Evolutionary conservation across 2,329 filamentous ascomycete species (phyloP).

Genomic region (Diaporthe citri): DNA sequence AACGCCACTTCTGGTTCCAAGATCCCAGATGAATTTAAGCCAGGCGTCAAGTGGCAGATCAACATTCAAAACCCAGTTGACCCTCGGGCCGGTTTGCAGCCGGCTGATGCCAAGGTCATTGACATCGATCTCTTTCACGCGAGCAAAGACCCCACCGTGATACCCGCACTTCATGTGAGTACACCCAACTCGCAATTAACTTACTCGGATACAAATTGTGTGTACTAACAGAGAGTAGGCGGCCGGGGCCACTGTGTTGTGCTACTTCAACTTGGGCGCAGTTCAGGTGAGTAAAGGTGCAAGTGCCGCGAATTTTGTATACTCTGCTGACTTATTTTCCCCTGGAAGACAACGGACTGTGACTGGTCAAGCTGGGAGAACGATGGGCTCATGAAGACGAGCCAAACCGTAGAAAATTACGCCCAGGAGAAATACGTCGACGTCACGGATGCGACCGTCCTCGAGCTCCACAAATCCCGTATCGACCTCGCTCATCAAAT

Average conservation of each 20-base stretch:
- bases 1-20: slow-evolving; percentile 1
- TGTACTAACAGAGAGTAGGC: slow-evolving; percentile 6
- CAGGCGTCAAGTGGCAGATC: slow-evolving; percentile 38
- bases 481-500: slow-evolving; percentile 36
- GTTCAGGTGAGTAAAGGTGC: neutral
- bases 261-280: slow-evolving; percentile 36
- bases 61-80: slow-evolving; percentile 37
- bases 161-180: slow-evolving; percentile 34
- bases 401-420: slow-evolving; percentile 30
- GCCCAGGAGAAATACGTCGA: slow-evolving; percentile 36
- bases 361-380: slow-evolving; percentile 28
- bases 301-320: neutral
- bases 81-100: slow-evolving; percentile 30
- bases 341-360: slow-evolving; percentile 28
- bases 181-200: fast-evolving
- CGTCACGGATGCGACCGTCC: slow-evolving; percentile 19
- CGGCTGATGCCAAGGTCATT: slow-evolving; percentile 35
- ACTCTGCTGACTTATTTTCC: neutral
- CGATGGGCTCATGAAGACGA: slow-evolving; percentile 21
- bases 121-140: slow-evolving; percentile 38
- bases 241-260: slow-evolving; percentile 31
- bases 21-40: slow-evolving; percentile 17
- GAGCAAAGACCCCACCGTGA: slow-evolving; percentile 34
- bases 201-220: neutral
- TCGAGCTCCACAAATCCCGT: slow-evolving; percentile 27